Evolutionary conservation across 805 yeast genomes (phyloP).

Genomic region (Candida andamanensis): DNA sequence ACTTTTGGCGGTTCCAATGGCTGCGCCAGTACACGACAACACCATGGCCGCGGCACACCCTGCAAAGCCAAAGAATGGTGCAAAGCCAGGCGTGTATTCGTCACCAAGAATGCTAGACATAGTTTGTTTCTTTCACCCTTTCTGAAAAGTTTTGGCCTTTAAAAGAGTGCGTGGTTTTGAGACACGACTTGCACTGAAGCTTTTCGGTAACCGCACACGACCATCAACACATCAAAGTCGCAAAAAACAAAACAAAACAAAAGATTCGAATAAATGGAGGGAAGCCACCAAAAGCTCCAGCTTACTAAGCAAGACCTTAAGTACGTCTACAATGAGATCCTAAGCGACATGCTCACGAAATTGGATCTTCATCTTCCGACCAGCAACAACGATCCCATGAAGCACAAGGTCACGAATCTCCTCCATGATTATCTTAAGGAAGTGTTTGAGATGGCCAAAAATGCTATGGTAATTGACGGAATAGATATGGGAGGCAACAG

Average conservation of each 20-base stretch:
- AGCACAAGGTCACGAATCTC: slow-evolving; percentile 35
- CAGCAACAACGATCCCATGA: slow-evolving; percentile 40
- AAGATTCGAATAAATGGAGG: slow-evolving; percentile 2
- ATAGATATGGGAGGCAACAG: slow-evolving; percentile 20
- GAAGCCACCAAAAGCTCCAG: slow-evolving; percentile 38
- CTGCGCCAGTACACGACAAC: slow-evolving; percentile 94
- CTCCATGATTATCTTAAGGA: slow-evolving; percentile 45
- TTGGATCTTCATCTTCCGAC: slow-evolving; percentile 47
- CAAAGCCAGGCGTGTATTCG: slow-evolving; percentile 83
- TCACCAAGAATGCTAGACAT: slow-evolving; percentile 18
- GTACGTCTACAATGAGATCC: slow-evolving; percentile 42
- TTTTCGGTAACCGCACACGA: background rate
- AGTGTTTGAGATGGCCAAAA: slow-evolving; percentile 52
- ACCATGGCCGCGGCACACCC: slow-evolving; percentile 95
- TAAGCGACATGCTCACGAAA: slow-evolving; percentile 37
- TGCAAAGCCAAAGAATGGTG: slow-evolving; percentile 97
- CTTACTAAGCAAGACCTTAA: slow-evolving; percentile 51
- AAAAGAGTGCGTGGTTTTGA: slow-evolving; percentile 1
- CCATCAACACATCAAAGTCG: background rate
- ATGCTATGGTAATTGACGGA: slow-evolving; percentile 58
- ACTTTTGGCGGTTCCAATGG: slow-evolving; percentile 96
- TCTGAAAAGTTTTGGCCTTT: slow-evolving; percentile 1
- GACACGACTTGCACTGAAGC: background rate
- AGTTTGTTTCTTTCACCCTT: background rate
- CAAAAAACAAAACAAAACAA: background rate